These are phyloP conservation scores for Botrytis squamosa DNA, from an alignment of 2,329 filamentous ascomycete species.

Conservation along the genomic window DNA sequence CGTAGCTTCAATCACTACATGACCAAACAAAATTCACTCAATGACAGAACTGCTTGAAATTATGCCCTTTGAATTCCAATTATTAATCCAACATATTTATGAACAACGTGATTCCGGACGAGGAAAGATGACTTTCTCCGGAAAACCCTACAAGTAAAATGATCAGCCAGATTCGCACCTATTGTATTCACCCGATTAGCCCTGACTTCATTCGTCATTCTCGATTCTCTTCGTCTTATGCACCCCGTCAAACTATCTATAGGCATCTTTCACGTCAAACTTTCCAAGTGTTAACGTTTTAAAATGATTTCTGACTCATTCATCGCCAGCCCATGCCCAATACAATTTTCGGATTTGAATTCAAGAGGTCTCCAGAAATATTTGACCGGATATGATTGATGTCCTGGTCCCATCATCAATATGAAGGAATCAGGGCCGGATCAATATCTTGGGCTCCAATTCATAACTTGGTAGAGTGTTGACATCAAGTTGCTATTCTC, in stretches of 20 bases:
- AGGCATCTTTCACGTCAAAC: not conserved
- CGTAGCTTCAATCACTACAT: not conserved
- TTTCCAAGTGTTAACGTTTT: not conserved
- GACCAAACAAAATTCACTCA: not conserved
- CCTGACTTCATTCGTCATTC: constrained; percentile 5
- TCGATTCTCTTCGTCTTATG: not conserved
- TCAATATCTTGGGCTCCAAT: not conserved
- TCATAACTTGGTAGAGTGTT: not conserved
- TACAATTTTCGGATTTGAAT: not conserved
- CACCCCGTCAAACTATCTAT: not conserved
- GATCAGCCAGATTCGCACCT: not conserved
- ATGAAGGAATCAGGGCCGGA: not conserved
- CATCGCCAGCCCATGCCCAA: not conserved
- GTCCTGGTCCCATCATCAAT: not conserved
- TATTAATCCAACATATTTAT: not conserved
- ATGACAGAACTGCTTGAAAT: not conserved
- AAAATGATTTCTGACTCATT: not conserved
- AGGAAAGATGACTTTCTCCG: not conserved
- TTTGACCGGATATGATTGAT: not conserved
- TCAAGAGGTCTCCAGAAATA: not conserved
- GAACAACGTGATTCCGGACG: not conserved
- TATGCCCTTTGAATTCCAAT: not conserved
- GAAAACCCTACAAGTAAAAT: not conserved
- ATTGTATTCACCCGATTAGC: constrained; percentile 26
- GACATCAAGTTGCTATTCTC: constrained; percentile 1